Evolutionary conservation across 2,329 filamentous ascomycete species (phyloP).

Genomic region (Penicillium sp.): DNA sequence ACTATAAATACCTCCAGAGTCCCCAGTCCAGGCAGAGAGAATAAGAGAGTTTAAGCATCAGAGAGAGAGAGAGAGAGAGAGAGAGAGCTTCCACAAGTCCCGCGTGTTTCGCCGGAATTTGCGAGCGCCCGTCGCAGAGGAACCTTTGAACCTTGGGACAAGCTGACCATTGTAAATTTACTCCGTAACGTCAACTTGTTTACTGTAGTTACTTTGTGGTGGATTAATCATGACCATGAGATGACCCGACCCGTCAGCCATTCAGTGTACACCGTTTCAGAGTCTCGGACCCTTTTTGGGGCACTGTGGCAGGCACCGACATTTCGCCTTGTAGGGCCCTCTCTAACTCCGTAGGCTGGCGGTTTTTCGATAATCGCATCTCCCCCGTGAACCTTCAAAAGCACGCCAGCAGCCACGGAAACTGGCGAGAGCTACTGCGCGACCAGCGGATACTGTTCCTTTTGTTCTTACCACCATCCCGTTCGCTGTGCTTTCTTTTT

Average conservation of each 20-base stretch:
- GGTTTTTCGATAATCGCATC: too few relatives aligned
- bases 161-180: background rate
- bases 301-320: conserved; percentile 9
- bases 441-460: background rate
- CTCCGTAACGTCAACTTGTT: too few relatives aligned
- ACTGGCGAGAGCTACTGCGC: background rate
- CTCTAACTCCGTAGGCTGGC: background rate
- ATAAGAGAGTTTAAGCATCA: too few relatives aligned
- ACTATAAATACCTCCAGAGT: background rate
- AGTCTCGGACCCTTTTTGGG: background rate
- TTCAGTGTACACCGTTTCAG: background rate
- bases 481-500: background rate
- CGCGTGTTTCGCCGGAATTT: background rate
- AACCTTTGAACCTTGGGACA: background rate
- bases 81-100: background rate
- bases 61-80: background rate
- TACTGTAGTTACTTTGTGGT: too few relatives aligned
- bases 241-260: background rate
- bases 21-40: too few relatives aligned
- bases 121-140: background rate
- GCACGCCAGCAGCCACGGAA: background rate
- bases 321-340: background rate
- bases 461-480: background rate
- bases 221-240: background rate
- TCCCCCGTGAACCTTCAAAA: background rate